Percentiles rank a stretch among this genome's conserved stretches.
phyloP scores from a whole-genome alignment of 495 filamentous ascomycete genomes.

The Aspergillus panamensis region DNA sequence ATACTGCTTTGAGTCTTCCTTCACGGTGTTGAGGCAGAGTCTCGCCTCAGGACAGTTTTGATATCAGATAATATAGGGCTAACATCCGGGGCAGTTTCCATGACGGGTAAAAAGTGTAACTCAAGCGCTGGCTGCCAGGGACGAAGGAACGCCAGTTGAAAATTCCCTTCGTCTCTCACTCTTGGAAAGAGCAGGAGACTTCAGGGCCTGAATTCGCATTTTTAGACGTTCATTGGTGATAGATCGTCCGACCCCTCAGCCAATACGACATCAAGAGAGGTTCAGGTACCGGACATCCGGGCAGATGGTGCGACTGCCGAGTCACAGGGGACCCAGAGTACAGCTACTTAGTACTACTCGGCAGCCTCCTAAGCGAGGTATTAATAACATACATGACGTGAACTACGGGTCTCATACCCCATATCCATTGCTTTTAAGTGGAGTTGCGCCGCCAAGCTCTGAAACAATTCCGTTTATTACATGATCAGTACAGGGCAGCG shows the following conservation, averaged over 20 bases:
- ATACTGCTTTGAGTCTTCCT: too few relatives aligned
- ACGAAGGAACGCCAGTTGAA: not conserved
- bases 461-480: not conserved
- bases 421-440: not conserved
- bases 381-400: not conserved
- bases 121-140: not conserved
- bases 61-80: constrained; percentile 5
- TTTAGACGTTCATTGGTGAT: constrained; percentile 15
- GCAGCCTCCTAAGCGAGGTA: constrained; percentile 1
- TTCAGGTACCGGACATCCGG: constrained; percentile 14
- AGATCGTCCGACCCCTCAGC: constrained; percentile 12
- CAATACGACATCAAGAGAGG: constrained; percentile 9
- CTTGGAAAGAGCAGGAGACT: not conserved
- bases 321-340: not conserved
- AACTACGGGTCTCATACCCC: not conserved
- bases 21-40: not conserved
- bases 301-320: constrained; percentile 20
- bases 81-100: not conserved
- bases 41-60: not conserved
- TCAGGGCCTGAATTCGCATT: not conserved
- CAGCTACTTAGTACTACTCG: too few relatives aligned
- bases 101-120: constrained; percentile 7
- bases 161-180: constrained; percentile 9
- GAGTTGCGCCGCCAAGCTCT: not conserved
- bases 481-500: not conserved